phyloP scores from a whole-genome alignment of 192 early-diverging fungal species.

The Martensiomyces pterosporus region DNA sequence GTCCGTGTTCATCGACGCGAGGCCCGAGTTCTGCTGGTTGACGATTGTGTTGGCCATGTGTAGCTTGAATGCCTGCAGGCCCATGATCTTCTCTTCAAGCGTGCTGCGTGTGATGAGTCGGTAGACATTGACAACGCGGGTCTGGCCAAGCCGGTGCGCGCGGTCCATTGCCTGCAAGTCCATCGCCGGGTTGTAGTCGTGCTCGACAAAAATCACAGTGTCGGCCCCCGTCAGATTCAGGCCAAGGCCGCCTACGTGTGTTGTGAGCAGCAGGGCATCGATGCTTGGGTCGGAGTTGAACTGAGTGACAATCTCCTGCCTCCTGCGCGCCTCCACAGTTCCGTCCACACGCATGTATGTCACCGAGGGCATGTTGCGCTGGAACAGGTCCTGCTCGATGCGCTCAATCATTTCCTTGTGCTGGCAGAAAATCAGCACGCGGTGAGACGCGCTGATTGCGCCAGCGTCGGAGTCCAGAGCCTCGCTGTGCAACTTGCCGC shows the following conservation, averaged over 20 bases:
- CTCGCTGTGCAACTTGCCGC: background rate
- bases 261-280: constrained; percentile 91
- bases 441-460: constrained; percentile 78
- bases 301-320: constrained; percentile 86
- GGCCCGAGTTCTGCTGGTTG: constrained; percentile 92
- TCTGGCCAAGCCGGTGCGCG: constrained; percentile 97
- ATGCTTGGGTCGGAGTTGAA: constrained; percentile 97
- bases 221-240: constrained; percentile 99
- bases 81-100: constrained; percentile 99
- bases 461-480: constrained; percentile 20
- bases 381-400: constrained; percentile 89
- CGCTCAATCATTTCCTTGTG: constrained; percentile 94
- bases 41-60: constrained; percentile 95
- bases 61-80: constrained; percentile 96
- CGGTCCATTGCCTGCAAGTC: constrained; percentile 99
- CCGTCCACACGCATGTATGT: constrained; percentile 95
- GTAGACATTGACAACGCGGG: constrained; percentile 96
- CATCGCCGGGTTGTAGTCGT: constrained; percentile 99
- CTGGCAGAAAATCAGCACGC: constrained; percentile 97
- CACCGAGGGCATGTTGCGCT: constrained; percentile 76
- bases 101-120: constrained; percentile 95
- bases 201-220: constrained; percentile 98
- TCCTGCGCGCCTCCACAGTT: constrained; percentile 69
- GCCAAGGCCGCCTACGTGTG: constrained; percentile 95
- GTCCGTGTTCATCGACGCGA: constrained; percentile 93